Conservation (phyloP, 225 moss, liverwort and hornwort genomes). For the Marchantia polymorpha region DNA sequence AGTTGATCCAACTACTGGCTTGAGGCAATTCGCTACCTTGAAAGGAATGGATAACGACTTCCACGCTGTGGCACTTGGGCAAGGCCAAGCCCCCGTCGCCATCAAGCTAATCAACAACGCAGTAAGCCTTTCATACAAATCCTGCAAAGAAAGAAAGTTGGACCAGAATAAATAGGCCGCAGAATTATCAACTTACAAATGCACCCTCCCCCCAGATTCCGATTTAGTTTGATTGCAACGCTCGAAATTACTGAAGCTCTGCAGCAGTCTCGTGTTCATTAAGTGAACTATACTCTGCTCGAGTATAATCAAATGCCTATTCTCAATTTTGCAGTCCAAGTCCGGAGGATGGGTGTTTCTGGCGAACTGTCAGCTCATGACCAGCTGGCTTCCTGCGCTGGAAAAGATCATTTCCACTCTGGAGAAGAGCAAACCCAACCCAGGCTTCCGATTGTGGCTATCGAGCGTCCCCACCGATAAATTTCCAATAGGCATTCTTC, state of each 20-base stretch:
- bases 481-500: constrained; percentile 74
- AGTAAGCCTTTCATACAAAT: constrained; percentile 33
- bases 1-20: constrained; percentile 73
- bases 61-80: constrained; percentile 69
- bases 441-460: constrained; percentile 67
- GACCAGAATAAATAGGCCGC: not conserved
- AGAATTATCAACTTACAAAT: not conserved
- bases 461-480: constrained; percentile 78
- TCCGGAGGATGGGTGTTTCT: constrained; percentile 76
- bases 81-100: constrained; percentile 74
- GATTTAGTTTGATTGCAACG: not conserved
- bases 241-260: not conserved
- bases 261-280: not conserved
- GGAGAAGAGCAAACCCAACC: constrained; percentile 63
- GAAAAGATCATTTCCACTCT: constrained; percentile 70
- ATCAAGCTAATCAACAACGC: constrained; percentile 63
- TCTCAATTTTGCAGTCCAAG: constrained; percentile 44
- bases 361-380: constrained; percentile 85
- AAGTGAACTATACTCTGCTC: not conserved
- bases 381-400: constrained; percentile 71
- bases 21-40: constrained; percentile 62
- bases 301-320: not conserved
- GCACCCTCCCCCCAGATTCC: not conserved
- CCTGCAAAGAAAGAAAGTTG: not conserved
- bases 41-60: constrained; percentile 64